phyloP scores from a whole-genome alignment of 116 monocot species.

The Phalaenopsis hybrid region DNA sequence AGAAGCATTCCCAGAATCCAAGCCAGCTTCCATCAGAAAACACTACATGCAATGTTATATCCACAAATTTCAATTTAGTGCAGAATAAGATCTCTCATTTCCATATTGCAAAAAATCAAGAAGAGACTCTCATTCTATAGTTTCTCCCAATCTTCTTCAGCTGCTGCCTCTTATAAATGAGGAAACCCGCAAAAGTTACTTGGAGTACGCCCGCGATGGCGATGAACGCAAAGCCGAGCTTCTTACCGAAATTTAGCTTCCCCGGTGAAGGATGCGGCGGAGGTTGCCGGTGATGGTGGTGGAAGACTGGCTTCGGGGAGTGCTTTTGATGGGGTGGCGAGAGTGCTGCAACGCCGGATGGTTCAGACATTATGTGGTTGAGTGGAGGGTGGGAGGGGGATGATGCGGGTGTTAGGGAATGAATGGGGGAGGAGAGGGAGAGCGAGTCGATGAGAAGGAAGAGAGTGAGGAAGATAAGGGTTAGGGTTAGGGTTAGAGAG shows the following conservation, averaged over 20 bases:
- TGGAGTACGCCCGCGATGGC: slow-evolving; percentile 15
- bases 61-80: background rate
- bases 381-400: slow-evolving; percentile 4
- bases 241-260: slow-evolving; percentile 22
- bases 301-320: background rate
- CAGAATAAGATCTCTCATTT: background rate
- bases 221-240: slow-evolving; percentile 22
- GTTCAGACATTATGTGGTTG: background rate
- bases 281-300: background rate
- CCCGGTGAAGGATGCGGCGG: slow-evolving; percentile 2
- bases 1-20: background rate
- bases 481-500: background rate
- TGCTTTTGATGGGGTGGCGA: background rate
- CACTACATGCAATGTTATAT: background rate
- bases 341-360: background rate
- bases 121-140: background rate
- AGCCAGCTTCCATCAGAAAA: background rate
- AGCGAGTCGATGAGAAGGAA: background rate
- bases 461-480: background rate
- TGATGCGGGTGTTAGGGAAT: background rate
- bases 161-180: slow-evolving; percentile 21
- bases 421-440: slow-evolving; percentile 4
- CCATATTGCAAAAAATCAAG: background rate
- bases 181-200: slow-evolving; percentile 15
- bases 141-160: slow-evolving; percentile 12